Evolutionary conservation across 139 green algal genomes (phyloP), one percentile per base, ranked within the genome.

Genomic region (Mesostigma viride): DNA sequence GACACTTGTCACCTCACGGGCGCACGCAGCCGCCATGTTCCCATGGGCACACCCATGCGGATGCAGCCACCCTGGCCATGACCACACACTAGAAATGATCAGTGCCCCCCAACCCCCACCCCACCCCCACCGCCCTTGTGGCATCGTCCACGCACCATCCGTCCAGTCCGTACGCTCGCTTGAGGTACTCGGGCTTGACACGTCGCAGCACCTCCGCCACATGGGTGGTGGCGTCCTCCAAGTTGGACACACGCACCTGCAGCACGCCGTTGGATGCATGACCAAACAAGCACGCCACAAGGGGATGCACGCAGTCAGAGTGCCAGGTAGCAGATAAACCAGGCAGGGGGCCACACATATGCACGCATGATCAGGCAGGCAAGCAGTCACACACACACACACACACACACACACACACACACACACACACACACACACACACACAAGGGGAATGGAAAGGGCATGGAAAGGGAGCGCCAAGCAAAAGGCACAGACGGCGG

Each of bases 151-250:
- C 48, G 28, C 48, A 59, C 24, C 28, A 51, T 69, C 67, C 22
- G 11, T 71, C 70, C 62, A 75, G 8, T 60, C 27, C 26, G 44
- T 81, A 75, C 27, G 74, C 58, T 11, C 59, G 31, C 46, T n/a
- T 56, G 47, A 76, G 57, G 46, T 82, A 82, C 26, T 78, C 66
- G 8, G 44, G 51, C 70, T 78, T 78, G 27, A 82, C 71, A 3
- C 76, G 59, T 11, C 27, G 4, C 5, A 82, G 64, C 45, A 82
- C 71, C 26, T 76, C 71, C 1, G 40, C 36, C 32, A 83, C 65
- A 62, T 79, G 58, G 64, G 93, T 84, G 1, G 81, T 86, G 3
- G 91, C 88, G 73, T 96, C 89, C 72, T 96, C 91, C 71, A 84
- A 51, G 32, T 74, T 77, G 2, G 8, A 32, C 3, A 83, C 64